Evolutionary conservation across 345 rosid genomes (phyloP).

Genomic region (Salix suchowensis): DNA sequence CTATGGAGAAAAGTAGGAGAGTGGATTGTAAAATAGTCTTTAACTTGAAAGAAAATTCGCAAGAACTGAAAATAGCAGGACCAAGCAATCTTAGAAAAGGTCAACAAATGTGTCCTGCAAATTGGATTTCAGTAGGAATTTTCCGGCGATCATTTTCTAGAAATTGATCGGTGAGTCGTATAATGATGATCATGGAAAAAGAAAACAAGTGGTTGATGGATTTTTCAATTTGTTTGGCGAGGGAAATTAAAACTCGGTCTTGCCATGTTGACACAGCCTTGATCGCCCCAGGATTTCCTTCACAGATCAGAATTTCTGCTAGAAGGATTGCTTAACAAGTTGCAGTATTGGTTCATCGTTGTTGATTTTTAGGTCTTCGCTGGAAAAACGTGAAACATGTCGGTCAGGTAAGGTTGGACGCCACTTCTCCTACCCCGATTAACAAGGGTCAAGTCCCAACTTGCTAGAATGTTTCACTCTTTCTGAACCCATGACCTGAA

Average conservation of each 20-base stretch:
- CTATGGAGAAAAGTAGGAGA: background rate
- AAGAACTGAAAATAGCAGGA: too few species aligned
- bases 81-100: background rate
- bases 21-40: background rate
- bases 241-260: background rate
- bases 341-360: background rate
- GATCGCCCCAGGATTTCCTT: background rate
- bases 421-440: slow-evolving; percentile 19
- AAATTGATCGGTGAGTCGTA: background rate
- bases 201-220: background rate
- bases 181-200: background rate
- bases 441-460: slow-evolving; percentile 8
- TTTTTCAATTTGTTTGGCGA: background rate
- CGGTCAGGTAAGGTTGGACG: slow-evolving; percentile 15
- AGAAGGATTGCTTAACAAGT: background rate
- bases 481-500: background rate
- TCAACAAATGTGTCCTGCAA: background rate
- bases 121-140: background rate
- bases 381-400: slow-evolving; percentile 9
- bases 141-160: background rate
- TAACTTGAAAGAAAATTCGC: background rate
- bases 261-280: background rate
- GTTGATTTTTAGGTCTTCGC: slow-evolving; percentile 4
- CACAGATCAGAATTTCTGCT: background rate
- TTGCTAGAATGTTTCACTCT: background rate